Conservation (phyloP, 192 early-diverging fungal species). For the Cladochytrium replicatum region DNA sequence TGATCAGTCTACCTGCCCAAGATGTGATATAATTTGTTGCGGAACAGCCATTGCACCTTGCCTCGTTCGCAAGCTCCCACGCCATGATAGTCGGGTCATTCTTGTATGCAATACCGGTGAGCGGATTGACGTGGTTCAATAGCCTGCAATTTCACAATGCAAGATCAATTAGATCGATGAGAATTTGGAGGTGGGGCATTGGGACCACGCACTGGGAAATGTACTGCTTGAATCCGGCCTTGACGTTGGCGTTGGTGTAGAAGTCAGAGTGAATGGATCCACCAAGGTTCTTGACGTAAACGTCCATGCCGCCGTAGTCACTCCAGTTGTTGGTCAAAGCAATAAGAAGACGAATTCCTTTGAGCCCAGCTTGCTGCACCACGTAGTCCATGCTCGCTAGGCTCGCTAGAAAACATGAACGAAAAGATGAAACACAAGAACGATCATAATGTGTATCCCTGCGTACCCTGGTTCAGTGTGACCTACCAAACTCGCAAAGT, state of each 20-base stretch:
- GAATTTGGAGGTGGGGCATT: too few species aligned
- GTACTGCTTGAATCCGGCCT: conserved; percentile 20
- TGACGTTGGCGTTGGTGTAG: conserved; percentile 19
- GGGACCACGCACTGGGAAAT: conserved; percentile 18
- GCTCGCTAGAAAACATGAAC: conserved; percentile 8
- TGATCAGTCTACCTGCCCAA: too few species aligned
- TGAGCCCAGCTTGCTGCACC: conserved; percentile 11
- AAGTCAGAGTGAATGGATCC: conserved; percentile 22
- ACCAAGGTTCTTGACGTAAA: conserved; percentile 19
- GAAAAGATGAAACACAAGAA: too few species aligned
- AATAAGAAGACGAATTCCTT: conserved; percentile 19
- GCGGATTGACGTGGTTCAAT: conserved; percentile 17
- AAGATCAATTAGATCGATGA: too few species aligned
- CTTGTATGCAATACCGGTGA: conserved; percentile 26
- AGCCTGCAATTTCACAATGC: too few species aligned
- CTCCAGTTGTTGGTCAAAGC: conserved; percentile 27
- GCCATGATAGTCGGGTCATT: conserved; percentile 30
- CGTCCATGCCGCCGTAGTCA: conserved; percentile 31
- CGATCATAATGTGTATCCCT: too few species aligned
- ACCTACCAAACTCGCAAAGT: too few species aligned
- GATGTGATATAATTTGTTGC: too few species aligned
- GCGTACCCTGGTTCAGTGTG: too few species aligned
- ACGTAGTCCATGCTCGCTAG: conserved; percentile 22
- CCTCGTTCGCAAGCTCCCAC: conserved; percentile 23
- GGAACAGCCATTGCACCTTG: conserved; percentile 15